A percentile compares a stretch with the other conserved stretches of the same genome.
Evolutionary conservation across 148 eudicot genomes (phyloP).

Genomic region (Heliamphora exappendiculata): DNA sequence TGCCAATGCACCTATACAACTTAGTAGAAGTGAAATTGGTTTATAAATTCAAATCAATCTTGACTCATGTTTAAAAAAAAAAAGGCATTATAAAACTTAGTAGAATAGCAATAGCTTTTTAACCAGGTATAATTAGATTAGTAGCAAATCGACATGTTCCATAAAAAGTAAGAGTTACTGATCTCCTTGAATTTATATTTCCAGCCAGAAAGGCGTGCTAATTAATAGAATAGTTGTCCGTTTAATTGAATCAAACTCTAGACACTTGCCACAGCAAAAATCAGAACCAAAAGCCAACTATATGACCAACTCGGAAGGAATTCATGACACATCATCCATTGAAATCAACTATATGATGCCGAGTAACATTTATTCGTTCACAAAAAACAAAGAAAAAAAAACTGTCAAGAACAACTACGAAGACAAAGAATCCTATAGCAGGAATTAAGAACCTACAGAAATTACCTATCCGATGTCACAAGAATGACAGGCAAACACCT

Average conservation of each 20-base stretch:
- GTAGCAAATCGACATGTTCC: background rate
- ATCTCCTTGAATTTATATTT: background rate
- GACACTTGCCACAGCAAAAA: background rate
- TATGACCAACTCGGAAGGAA: background rate
- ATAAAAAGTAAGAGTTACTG: background rate
- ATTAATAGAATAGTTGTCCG: background rate
- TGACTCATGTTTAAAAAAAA: background rate
- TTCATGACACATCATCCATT: background rate
- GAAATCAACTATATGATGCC: background rate
- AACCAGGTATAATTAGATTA: background rate
- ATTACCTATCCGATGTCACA: slow-evolving; percentile 87
- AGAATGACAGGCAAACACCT: slow-evolving; percentile 78
- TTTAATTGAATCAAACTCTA: background rate
- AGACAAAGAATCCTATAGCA: background rate
- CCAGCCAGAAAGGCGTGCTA: background rate
- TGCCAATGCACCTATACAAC: background rate
- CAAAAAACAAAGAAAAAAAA: background rate
- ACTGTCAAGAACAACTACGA: background rate
- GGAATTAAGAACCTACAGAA: background rate
- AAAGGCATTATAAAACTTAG: background rate
- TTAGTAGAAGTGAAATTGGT: background rate
- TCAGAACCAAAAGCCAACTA: background rate
- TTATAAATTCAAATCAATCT: background rate
- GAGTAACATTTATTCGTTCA: background rate
- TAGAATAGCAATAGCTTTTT: background rate